phyloP scores from a whole-genome alignment of 345 rosid species.

The Sisymbrium altissimum region DNA sequence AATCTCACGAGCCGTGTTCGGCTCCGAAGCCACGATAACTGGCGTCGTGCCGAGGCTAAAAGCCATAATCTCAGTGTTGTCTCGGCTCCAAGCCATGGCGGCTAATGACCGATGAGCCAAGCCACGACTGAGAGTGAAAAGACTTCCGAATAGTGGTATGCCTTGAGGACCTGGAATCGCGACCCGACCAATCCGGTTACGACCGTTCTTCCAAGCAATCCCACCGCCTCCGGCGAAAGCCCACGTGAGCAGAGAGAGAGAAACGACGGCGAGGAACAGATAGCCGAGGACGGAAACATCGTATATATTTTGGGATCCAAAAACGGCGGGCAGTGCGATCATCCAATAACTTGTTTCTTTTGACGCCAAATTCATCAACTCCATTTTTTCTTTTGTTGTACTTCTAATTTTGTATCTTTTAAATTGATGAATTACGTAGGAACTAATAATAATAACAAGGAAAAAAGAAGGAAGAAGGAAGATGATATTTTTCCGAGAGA shows the following conservation, averaged over 20 bases:
- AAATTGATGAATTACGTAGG: neutral
- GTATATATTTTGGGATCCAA: conserved; percentile 35
- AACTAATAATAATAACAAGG: neutral
- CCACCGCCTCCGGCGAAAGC: conserved; percentile 67
- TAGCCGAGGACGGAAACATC: conserved; percentile 38
- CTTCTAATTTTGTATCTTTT: conserved; percentile 20
- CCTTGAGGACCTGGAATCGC: conserved; percentile 71
- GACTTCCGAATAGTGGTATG: conserved; percentile 71
- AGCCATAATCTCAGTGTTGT: conserved; percentile 64
- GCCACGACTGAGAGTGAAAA: conserved; percentile 59
- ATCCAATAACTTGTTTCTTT: conserved; percentile 60
- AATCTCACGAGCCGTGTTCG: conserved; percentile 65
- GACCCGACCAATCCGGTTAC: conserved; percentile 42
- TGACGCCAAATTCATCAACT: conserved; percentile 33
- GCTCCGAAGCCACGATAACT: conserved; percentile 66
- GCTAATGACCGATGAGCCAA: conserved; percentile 70
- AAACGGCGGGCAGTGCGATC: conserved; percentile 56
- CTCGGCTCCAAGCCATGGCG: conserved; percentile 49
- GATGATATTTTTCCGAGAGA: neutral
- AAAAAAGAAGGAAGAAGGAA: too few species aligned
- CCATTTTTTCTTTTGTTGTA: neutral
- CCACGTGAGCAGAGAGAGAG: conserved; percentile 53
- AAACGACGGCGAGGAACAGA: conserved; percentile 37
- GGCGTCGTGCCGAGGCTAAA: conserved; percentile 79
- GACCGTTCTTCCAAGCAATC: conserved; percentile 63